A percentile compares a stretch with the other conserved stretches of the same genome.
Conservation (phyloP, 2,329 filamentous ascomycete species). For the Bimuria novae-zelandiae region DNA sequence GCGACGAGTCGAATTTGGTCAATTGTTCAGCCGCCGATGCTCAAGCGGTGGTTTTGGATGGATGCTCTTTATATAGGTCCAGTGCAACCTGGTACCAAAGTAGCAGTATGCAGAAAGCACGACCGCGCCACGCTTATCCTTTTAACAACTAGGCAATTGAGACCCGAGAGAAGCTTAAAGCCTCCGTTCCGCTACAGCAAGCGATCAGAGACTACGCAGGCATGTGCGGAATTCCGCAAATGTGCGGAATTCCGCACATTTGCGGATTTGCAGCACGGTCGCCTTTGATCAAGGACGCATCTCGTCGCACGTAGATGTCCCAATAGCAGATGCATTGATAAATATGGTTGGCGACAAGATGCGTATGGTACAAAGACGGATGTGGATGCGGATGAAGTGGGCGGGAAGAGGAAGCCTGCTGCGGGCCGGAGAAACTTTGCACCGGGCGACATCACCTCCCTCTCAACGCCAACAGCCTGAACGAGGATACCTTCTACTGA, state of each 20-base stretch:
- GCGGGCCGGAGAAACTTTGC: too few species aligned
- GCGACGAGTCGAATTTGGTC: not conserved
- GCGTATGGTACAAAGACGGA: too few species aligned
- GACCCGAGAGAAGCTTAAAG: not conserved
- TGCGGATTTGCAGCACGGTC: constrained; percentile 13
- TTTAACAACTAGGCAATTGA: not conserved
- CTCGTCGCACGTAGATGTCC: too few species aligned
- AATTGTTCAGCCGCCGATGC: not conserved
- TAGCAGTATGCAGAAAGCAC: not conserved
- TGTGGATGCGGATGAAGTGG: too few species aligned
- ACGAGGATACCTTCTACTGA: too few species aligned
- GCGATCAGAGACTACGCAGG: not conserved
- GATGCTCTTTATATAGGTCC: not conserved
- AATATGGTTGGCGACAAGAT: too few species aligned
- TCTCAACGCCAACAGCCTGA: too few species aligned
- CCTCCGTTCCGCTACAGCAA: not conserved
- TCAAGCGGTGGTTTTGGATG: too few species aligned
- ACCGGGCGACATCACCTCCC: too few species aligned
- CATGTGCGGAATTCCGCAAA: not conserved
- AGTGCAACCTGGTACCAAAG: not conserved
- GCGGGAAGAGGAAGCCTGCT: too few species aligned
- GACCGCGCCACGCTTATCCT: not conserved
- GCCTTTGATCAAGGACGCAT: not conserved
- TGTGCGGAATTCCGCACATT: constrained; percentile 18
- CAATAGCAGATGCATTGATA: too few species aligned